Conservation (phyloP, 2,329 filamentous ascomycete genomes). For the Thielaviopsis ethacetica region DNA sequence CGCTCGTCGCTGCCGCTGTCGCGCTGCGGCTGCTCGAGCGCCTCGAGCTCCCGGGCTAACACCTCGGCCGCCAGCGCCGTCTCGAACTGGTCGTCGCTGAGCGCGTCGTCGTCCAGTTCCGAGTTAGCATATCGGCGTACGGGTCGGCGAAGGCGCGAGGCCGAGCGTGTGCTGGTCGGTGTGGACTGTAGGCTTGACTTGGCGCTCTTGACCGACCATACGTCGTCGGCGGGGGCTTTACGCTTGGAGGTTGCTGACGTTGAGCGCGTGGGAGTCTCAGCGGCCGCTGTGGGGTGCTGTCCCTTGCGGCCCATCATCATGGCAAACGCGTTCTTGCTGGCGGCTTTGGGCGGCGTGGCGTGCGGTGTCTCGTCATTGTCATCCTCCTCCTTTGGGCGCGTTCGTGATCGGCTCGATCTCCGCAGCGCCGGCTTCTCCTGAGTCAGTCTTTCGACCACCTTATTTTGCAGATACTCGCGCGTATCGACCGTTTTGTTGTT, state of each 20-base stretch:
- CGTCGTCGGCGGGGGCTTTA: slow-evolving; percentile 15
- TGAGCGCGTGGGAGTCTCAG: background rate
- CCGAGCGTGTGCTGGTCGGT: slow-evolving; percentile 39
- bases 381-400: background rate
- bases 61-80: slow-evolving; percentile 26
- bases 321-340: slow-evolving; percentile 30
- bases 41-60: slow-evolving; percentile 45
- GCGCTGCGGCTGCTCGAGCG: slow-evolving; percentile 18
- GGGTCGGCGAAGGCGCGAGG: slow-evolving; percentile 24
- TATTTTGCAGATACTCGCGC: slow-evolving; percentile 67
- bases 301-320: slow-evolving; percentile 31
- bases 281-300: background rate
- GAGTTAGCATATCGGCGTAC: slow-evolving; percentile 23
- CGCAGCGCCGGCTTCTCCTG: slow-evolving; percentile 4
- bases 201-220: slow-evolving; percentile 43
- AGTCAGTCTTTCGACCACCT: slow-evolving; percentile 49
- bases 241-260: slow-evolving; percentile 16
- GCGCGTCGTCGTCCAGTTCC: slow-evolving; percentile 40
- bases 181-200: slow-evolving; percentile 64
- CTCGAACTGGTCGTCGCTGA: slow-evolving; percentile 78
- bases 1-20: slow-evolving; percentile 19
- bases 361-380: background rate
- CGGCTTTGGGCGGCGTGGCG: slow-evolving; percentile 10
- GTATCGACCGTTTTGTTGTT: slow-evolving; percentile 41
- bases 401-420: background rate